Evolutionary conservation across 108 stramenopile genomes (phyloP).

Genomic region (Parietichytrium sp.): DNA sequence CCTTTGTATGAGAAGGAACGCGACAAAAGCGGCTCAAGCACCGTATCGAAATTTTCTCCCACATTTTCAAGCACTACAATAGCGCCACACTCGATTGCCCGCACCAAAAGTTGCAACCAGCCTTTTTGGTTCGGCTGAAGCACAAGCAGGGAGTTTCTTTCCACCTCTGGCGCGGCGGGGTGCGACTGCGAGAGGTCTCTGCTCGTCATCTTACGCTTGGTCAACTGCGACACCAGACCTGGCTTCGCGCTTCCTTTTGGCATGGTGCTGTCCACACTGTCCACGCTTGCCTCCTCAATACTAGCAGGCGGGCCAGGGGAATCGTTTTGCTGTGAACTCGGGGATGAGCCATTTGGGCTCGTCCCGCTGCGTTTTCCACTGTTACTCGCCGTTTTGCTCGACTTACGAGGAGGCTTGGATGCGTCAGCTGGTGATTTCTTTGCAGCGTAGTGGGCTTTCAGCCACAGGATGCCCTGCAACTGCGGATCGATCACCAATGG

Average conservation of each 20-base stretch:
- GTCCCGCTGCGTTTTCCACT: neutral
- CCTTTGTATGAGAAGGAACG: constrained; percentile 53
- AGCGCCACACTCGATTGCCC: constrained; percentile 44
- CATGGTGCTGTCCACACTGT: neutral
- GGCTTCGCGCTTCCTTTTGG: no score
- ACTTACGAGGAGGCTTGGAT: no score
- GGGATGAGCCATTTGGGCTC: neutral
- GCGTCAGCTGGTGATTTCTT: neutral
- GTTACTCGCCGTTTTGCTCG: neutral
- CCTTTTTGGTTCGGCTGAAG: constrained; percentile 31
- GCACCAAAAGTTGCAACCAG: constrained; percentile 41
- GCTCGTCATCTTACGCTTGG: neutral
- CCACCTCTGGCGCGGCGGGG: neutral
- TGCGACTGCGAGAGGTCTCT: neutral
- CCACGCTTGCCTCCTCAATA: no score
- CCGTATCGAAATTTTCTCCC: constrained; percentile 54
- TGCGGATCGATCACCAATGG: constrained; percentile 69
- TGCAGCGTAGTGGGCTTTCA: constrained; percentile 53
- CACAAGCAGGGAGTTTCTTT: neutral
- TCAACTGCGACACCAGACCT: no score
- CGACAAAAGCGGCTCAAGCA: constrained; percentile 47
- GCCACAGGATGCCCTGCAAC: constrained; percentile 65
- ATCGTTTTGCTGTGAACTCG: neutral
- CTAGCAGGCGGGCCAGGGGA: no score
- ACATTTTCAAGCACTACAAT: constrained; percentile 61